phyloP scores from a whole-genome alignment of 345 rosid genomes.

The Citrus sp. region DNA sequence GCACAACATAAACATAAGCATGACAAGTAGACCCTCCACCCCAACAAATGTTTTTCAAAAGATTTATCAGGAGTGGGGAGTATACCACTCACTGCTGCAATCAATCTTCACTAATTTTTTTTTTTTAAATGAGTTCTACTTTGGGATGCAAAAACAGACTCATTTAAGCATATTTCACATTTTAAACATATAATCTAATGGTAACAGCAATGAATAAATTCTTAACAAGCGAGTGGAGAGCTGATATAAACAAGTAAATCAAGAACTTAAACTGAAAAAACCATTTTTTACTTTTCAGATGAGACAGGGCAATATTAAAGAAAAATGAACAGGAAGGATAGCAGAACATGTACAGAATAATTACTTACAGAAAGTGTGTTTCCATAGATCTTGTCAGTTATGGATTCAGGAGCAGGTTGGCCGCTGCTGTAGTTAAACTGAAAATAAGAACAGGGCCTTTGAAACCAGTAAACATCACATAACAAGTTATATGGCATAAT shows the following conservation, averaged over 20 bases:
- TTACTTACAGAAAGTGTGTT: constrained; percentile 90
- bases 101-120: neutral
- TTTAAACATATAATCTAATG: neutral
- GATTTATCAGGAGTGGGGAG: neutral
- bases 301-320: neutral
- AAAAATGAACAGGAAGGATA: constrained; percentile 2
- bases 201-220: neutral
- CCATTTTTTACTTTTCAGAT: neutral
- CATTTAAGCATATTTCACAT: neutral
- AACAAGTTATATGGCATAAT: neutral
- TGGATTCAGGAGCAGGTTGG: constrained; percentile 91
- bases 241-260: neutral
- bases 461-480: constrained; percentile 8
- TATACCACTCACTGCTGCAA: neutral
- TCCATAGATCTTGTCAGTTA: constrained; percentile 93
- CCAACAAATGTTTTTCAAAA: neutral
- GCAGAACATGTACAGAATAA: neutral
- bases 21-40: neutral
- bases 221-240: neutral
- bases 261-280: neutral
- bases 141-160: neutral
- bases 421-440: constrained; percentile 95
- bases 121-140: neutral
- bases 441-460: constrained; percentile 14
- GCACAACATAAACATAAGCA: neutral